Base-by-base conservation (phyloP, 202 grass and related monocot genomes). In the Brachypodium distachyon region DNA sequence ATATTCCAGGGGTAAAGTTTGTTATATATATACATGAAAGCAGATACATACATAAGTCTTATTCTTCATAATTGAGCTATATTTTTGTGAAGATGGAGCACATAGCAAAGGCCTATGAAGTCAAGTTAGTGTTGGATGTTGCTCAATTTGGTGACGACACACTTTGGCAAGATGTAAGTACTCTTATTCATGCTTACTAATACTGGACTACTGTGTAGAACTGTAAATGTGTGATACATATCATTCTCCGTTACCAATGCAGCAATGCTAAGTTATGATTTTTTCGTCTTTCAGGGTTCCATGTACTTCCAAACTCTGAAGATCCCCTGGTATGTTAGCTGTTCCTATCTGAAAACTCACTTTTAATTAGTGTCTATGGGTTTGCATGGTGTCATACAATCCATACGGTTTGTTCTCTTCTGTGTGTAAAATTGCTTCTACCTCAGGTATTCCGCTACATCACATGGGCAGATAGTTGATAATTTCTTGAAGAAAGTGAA, bases 401-500 rank as follows among this genome's bases (percentile, higher is more conserved):
- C 46, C 26, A 27, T 38, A 77, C 7, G 13, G n/a, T 42, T 44
- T 71, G 55, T 41, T 59, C 32, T 49, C 50, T 66, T 48, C 14
- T 74, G 2, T 59, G 37, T 22, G 37, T 36, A n/a, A 44, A 16
- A 18, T 41, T 27, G 11, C 18, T 48, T 60, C 46, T 26, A 4
- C 54, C 5, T 81, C 72, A 97, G 94, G 94, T 97, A 97, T 81
- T 76, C 75, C n/a, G 91, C 83, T 44, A 66, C 34, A 36, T 92
- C 89, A 8, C 64, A 74, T 74, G 82, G 79, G 9, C 84, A 62
- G 32, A 72, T 39, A 48, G 42, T 84, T 11, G 73, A 52, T 68
- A 91, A 91, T 74, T 92, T 94, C 63, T 12, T 92, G 42, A 92
- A 90, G 87, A 97, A 79, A 90, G 53, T 97, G 56, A 76, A 80